Evolutionary conservation across 345 rosid genomes (phyloP).

Genomic region (Melaleuca quinquenervia): DNA sequence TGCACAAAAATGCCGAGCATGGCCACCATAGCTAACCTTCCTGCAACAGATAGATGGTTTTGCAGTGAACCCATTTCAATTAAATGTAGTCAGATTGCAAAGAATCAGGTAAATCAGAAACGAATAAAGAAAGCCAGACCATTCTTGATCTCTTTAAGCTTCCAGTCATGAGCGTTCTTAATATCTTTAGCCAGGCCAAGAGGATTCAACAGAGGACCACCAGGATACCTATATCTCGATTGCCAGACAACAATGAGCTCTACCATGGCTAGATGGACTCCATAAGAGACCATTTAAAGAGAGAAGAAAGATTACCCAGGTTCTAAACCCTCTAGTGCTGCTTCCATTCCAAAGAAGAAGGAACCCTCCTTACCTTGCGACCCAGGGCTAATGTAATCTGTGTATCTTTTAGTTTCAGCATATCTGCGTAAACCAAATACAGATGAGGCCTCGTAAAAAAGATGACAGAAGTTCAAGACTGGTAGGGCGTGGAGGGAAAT

Average conservation of each 20-base stretch:
- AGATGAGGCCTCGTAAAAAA: not conserved
- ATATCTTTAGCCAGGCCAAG: constrained; percentile 85
- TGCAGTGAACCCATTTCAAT: not conserved
- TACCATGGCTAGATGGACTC: not conserved
- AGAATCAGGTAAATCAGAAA: not conserved
- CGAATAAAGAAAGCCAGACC: constrained; percentile 20
- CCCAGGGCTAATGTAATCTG: constrained; percentile 78
- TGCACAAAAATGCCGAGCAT: constrained; percentile 87
- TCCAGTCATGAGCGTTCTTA: constrained; percentile 53
- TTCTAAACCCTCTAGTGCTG: constrained; percentile 66
- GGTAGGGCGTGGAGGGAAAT: not conserved
- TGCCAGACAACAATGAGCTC: not conserved
- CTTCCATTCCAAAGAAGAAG: constrained; percentile 87
- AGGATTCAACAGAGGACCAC: constrained; percentile 88
- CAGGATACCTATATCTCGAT: constrained; percentile 44
- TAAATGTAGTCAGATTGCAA: not conserved
- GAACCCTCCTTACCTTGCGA: constrained; percentile 77
- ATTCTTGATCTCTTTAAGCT: constrained; percentile 89
- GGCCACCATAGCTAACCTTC: constrained; percentile 87
- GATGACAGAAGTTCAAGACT: not conserved
- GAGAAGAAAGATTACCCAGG: constrained; percentile 55
- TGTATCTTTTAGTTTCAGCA: constrained; percentile 80
- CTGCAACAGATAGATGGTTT: constrained; percentile 15
- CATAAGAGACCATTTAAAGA: not conserved
- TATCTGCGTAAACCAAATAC: constrained; percentile 24